Percentiles rank a stretch among this genome's conserved stretches.
Conservation (phyloP, 257 asterid genomes). For the Nicotiana attenuata region DNA sequence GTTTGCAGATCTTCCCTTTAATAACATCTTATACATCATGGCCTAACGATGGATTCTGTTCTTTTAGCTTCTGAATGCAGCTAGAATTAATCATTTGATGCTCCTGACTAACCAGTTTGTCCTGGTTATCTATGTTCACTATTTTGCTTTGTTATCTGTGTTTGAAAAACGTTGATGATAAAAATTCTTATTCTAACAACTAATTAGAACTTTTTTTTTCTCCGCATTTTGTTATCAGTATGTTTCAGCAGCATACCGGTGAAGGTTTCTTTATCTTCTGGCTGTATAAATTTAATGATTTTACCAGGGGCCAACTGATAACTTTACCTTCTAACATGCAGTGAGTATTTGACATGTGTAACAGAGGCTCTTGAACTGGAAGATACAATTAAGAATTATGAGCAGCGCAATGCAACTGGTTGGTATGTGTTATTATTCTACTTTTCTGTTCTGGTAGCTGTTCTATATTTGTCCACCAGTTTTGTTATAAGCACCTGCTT, state of each 20-base stretch:
- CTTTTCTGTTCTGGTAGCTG: slow-evolving; percentile 15
- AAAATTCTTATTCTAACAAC: not conserved
- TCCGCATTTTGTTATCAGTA: not conserved
- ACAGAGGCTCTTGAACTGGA: slow-evolving; percentile 97
- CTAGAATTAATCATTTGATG: not conserved
- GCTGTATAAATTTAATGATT: not conserved
- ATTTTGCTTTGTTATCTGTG: not conserved
- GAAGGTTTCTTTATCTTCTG: not conserved
- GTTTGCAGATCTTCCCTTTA: not conserved
- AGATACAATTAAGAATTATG: slow-evolving; percentile 88
- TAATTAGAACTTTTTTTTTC: not conserved
- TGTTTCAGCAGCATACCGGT: not conserved
- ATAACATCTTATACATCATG: not conserved
- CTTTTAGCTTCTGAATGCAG: not conserved
- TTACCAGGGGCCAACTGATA: not conserved
- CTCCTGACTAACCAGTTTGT: not conserved
- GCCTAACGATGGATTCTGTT: not conserved
- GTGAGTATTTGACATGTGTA: slow-evolving; percentile 87
- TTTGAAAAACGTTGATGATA: not conserved
- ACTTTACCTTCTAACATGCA: slow-evolving; percentile 33
- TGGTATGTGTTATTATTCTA: slow-evolving; percentile 55
- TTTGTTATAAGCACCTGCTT: not conserved
- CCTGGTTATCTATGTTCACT: not conserved
- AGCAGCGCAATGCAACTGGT: slow-evolving; percentile 76
- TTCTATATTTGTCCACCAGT: slow-evolving; percentile 13